Conservation (phyloP, 2,329 filamentous ascomycete genomes). For the Pestalotiopsis sp. region DNA sequence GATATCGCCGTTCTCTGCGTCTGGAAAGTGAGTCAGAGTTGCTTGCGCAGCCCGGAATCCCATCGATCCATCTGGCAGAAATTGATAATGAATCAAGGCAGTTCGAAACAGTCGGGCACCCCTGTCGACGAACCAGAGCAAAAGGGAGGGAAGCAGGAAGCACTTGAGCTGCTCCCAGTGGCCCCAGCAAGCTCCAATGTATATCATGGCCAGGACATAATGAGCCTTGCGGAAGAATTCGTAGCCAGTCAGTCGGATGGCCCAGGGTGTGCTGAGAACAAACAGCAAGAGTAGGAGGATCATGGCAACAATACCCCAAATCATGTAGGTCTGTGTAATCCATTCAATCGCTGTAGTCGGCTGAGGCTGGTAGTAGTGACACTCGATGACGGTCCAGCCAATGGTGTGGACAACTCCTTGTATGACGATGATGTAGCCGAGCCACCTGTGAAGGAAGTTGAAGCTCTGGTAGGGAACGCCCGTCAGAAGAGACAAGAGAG, state of each 20-base stretch:
- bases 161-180: slow-evolving; percentile 70
- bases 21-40: slow-evolving; percentile 51
- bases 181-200: slow-evolving; percentile 73
- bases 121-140: slow-evolving; percentile 67
- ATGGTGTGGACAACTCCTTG: slow-evolving; percentile 71
- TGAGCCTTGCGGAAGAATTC: slow-evolving; percentile 77
- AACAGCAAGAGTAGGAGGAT: slow-evolving; percentile 62
- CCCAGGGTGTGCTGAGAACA: slow-evolving; percentile 56
- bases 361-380: slow-evolving; percentile 69
- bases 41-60: slow-evolving; percentile 58
- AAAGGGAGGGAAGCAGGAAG: slow-evolving; percentile 66
- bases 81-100: slow-evolving; percentile 60
- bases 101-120: slow-evolving; percentile 58
- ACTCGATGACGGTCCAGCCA: slow-evolving; percentile 68
- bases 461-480: slow-evolving; percentile 76
- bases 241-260: slow-evolving; percentile 68
- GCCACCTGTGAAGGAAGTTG: slow-evolving; percentile 77
- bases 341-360: slow-evolving; percentile 57
- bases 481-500: slow-evolving; percentile 67
- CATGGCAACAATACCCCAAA: slow-evolving; percentile 73
- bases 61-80: slow-evolving; percentile 41
- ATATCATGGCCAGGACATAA: slow-evolving; percentile 71
- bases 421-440: slow-evolving; percentile 70
- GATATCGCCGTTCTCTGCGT: slow-evolving; percentile 59
- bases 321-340: slow-evolving; percentile 66